phyloP scores from a whole-genome alignment of 2,329 filamentous ascomycete genomes.

The Penicillium sp. region DNA sequence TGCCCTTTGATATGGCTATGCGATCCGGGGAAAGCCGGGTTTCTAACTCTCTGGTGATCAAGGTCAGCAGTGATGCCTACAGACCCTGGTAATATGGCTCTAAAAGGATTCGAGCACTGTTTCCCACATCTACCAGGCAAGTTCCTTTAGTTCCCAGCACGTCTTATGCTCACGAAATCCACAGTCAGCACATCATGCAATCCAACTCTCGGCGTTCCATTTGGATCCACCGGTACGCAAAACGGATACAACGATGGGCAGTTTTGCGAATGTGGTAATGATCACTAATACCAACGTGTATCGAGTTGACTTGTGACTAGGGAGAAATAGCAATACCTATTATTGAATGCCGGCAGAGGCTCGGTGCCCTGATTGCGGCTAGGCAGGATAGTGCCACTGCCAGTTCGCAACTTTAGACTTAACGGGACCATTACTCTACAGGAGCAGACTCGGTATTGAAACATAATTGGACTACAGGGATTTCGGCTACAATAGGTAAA shows the following conservation, averaged over 20 bases:
- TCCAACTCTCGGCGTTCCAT: neutral
- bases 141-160: neutral
- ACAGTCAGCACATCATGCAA: neutral
- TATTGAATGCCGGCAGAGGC: no score
- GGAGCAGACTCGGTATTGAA: neutral
- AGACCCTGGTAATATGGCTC: neutral
- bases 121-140: neutral
- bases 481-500: neutral
- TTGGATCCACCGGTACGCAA: neutral
- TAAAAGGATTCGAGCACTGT: neutral
- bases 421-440: no score
- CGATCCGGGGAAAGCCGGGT: no score
- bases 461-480: neutral
- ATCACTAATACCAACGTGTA: no score
- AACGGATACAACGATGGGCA: neutral
- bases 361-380: no score
- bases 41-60: no score
- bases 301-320: no score
- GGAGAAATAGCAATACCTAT: no score
- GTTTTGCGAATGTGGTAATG: no score
- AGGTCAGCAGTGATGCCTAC: neutral
- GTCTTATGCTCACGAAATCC: neutral
- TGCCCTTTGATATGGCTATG: no score
- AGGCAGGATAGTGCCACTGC: no score
- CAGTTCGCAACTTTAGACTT: no score